phyloP scores from a whole-genome alignment of 1,284 basidiomycete species.

The Tausonia pullulans region DNA sequence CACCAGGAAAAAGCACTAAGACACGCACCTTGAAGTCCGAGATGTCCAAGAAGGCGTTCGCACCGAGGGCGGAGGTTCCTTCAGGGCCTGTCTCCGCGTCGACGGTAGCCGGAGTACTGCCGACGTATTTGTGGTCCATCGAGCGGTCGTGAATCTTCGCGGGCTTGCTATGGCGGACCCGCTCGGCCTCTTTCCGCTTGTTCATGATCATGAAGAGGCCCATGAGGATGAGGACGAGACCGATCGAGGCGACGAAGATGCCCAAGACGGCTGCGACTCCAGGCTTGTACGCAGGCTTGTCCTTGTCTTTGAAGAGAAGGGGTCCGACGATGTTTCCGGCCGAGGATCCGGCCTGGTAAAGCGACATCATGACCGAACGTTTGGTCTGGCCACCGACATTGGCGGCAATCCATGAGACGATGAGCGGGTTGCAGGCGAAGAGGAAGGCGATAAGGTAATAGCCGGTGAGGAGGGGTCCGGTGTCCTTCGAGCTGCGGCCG shows the following conservation, averaged over 20 bases:
- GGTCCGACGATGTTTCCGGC: slow-evolving; percentile 29
- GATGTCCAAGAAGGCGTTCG: slow-evolving; percentile 11
- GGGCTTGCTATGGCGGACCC: slow-evolving; percentile 29
- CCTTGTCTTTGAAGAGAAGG: slow-evolving; percentile 23
- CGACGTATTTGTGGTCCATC: slow-evolving; percentile 23
- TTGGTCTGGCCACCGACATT: slow-evolving; percentile 37
- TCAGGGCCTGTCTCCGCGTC: slow-evolving; percentile 12
- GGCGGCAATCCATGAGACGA: slow-evolving; percentile 33
- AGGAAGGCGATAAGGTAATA: slow-evolving; percentile 37
- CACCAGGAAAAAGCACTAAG: too few relatives aligned
- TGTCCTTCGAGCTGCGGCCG: slow-evolving; percentile 14
- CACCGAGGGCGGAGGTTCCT: neutral
- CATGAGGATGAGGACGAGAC: slow-evolving; percentile 20
- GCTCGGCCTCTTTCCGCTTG: slow-evolving; percentile 26
- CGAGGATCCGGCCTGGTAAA: slow-evolving; percentile 25
- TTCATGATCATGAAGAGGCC: slow-evolving; percentile 25
- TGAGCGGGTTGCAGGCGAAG: slow-evolving; percentile 34
- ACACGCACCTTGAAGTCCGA: slow-evolving; percentile 24
- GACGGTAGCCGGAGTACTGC: slow-evolving; percentile 21
- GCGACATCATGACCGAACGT: slow-evolving; percentile 30
- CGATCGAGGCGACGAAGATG: slow-evolving; percentile 28
- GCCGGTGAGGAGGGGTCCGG: slow-evolving; percentile 25
- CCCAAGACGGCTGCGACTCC: slow-evolving; percentile 29
- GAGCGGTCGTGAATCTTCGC: slow-evolving; percentile 28
- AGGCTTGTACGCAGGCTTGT: slow-evolving; percentile 30